Base-by-base conservation (phyloP, 164 flowering plant genomes). In the Vitis labrusca region DNA sequence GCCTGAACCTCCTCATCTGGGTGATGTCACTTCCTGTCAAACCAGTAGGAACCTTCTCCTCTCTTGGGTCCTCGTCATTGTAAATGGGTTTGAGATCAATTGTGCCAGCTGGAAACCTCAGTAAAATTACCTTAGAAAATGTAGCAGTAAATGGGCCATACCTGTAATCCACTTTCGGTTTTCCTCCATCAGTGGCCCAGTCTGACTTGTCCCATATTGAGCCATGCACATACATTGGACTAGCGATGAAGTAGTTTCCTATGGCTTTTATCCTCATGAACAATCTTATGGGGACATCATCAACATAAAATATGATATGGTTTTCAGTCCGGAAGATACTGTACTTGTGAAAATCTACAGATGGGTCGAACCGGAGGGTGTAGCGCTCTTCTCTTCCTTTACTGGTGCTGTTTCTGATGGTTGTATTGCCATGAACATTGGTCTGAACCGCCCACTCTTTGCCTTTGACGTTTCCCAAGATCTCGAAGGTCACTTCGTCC, bases 381-480 rank as follows among this genome's bases (percentile, higher is more conserved):
- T 87, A 88, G 72, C 95, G 79, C 65, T 90, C 95, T 80, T 90
- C 95, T 62, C 95, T 80, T 3, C 95, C 95, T 9, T 66, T 27
- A 19, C 55, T 75, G 23, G 23, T 19, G 23, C 23, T 19, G 23
- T 19, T 19, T 19, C 23, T 19, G 1, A 89, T 85, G 85, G 90
- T 88, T 50, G 90, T 92, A 69, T 87, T 88, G 27, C 95, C 92
- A 59, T 88, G 88, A 56, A 88, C 48, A 68, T 87, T 85, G 3
- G 93, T 88, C 67, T 90, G 93, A 54, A 88, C 70, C 77, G 82
- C 73, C 91, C 91, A 88, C 32, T 79, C 78, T 69, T 81, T 85
- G n/a, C 91, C 86, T 66, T 82, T 76, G 27, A 84, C 81, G 50
- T 88, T 83, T 17, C 91, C 91, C 78, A 88, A 76, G 70, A 88